Base-by-base conservation (phyloP, 257 asterid genomes). In the Osmanthus fragrans region DNA sequence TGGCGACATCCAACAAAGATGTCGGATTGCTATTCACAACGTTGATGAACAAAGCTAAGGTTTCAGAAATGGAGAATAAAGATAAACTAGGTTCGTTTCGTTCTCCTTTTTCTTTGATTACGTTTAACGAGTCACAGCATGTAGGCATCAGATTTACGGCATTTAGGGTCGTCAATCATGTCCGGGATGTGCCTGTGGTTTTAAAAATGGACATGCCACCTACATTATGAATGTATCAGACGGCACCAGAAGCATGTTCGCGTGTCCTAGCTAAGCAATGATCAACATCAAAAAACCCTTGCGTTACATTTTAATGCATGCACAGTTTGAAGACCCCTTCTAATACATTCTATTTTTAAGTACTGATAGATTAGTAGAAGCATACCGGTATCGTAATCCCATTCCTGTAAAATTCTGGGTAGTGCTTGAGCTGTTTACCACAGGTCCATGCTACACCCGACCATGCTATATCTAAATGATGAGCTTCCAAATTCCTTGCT, bases 351-450 rank as follows among this genome's bases (percentile, higher is more conserved):
- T 60, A 8, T 7, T 23, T 10, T 60, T 21, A 60, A 23, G 33
- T 25, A 60, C 18, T 25, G 18, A 25, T 27, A 25, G 18, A 63
- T 29, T 16, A 63, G 19, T 76, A 71, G 75, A 85, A 74, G 80
- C 96, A 90, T 85, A 95, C 99, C 71, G 89, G 87, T 56, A 95
- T 93, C 39, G 94, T 87, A 78, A 89, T 85, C 66, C 98, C 99
- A 75, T 89, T 93, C 85, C 97, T 91, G 85, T 81, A 51, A 80
- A 95, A 95, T 70, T 91, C 89, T 33, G 97, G 92, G 81, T 87
- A 95, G 77, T 95, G 99, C 84, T 90, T 95, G 85, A 95, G 90
- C 85, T 89, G 99, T 89, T 93, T 95, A 76, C 96, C 91, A 70
- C 99, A 95, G 64, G 90, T 72, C 98, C 98, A 95, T 74, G 97